Evolutionary conservation across 2,329 filamentous ascomycete genomes (phyloP).

Genomic region (Exophiala dermatitidis): DNA sequence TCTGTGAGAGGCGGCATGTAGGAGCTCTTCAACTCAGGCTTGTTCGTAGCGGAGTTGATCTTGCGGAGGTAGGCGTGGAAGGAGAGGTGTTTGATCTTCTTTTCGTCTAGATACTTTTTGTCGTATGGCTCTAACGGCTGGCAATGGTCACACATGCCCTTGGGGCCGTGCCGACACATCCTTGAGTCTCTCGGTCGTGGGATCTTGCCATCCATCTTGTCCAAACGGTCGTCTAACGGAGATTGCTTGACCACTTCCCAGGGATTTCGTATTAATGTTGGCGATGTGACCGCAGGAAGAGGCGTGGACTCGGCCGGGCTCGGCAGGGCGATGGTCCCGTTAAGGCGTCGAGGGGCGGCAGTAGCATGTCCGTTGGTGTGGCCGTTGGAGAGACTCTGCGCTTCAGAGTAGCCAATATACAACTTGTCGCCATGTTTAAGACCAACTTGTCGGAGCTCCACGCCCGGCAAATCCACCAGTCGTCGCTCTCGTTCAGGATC

Average conservation of each 20-base stretch:
- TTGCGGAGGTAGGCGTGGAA: slow-evolving; percentile 94
- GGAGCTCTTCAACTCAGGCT: slow-evolving; percentile 83
- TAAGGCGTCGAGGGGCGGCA: slow-evolving; percentile 58
- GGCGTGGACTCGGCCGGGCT: slow-evolving; percentile 38
- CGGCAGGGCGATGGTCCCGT: slow-evolving; percentile 55
- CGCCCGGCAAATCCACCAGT: slow-evolving; percentile 46
- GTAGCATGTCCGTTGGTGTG: slow-evolving; percentile 29
- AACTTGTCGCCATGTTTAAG: slow-evolving; percentile 84
- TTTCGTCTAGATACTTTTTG: slow-evolving; percentile 77
- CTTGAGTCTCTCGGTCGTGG: slow-evolving; percentile 63
- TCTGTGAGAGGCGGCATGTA: slow-evolving; percentile 94
- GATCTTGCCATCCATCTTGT: slow-evolving; percentile 87
- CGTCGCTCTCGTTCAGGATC: slow-evolving; percentile 46
- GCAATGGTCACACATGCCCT: slow-evolving; percentile 99
- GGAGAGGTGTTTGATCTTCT: slow-evolving; percentile 97
- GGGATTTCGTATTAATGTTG: slow-evolving; percentile 64
- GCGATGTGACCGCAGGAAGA: slow-evolving; percentile 26
- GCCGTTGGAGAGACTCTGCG: slow-evolving; percentile 46
- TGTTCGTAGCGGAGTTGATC: slow-evolving; percentile 93
- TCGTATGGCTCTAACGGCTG: slow-evolving; percentile 95
- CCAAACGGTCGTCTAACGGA: slow-evolving; percentile 74
- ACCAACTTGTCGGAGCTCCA: slow-evolving; percentile 52
- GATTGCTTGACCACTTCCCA: slow-evolving; percentile 93
- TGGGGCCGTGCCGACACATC: slow-evolving; percentile 92
- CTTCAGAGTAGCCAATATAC: slow-evolving; percentile 71